Evolutionary conservation across 169 alveolate genomes (phyloP), one percentile per base, ranked within the genome.

Genomic region (Plasmodium knowlesi): DNA sequence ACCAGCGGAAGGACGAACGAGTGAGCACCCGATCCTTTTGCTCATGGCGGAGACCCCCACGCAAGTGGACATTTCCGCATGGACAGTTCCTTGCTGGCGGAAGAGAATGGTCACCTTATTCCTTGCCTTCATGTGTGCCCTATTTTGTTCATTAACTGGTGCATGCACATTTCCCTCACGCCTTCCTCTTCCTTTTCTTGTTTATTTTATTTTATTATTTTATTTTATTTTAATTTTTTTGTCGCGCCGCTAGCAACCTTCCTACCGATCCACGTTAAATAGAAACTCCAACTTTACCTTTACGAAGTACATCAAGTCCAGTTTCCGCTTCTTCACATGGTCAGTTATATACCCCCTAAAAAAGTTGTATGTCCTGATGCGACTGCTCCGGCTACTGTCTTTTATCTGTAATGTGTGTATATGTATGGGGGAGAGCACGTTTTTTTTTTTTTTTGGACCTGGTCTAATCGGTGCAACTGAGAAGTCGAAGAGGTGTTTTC

Each of bases 311-410:
- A 57, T 57, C 54, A 88, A 79, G 34, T 88, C 80, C 14, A 57
- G 14, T 61, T 79, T 88, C 12, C 78, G 70, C 30, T 88, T 79
- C 25, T 25, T 88, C 32, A 88, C 43, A 50, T 88, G 89, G 32
- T 88, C 94, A 22, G 83, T 88, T 34, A 88, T 88, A 22, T 88
- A 88, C 12, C 89, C 83, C 71, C 83, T 88, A 43, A 88, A 88
- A 72, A 88, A 54, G 61, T 88, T 88, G 70, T 88, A 88, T 5
- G 94, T 88, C 46, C 94, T 70, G 32, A 88, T 88, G 80, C 89
- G 70, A 25, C 50, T 79, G 30, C 94, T 88, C 30, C 94, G 25
- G 50, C 30, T 78, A 34, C 94, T 61, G 5, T 78, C 83, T 79
- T 88, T 76, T 54, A 78, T 30, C 94, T 88, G 50, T 12, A 79